These are phyloP conservation scores for Heterobasidion annosum DNA, from an alignment of 1,284 basidiomycete genomes.

Conservation along the genomic window DNA sequence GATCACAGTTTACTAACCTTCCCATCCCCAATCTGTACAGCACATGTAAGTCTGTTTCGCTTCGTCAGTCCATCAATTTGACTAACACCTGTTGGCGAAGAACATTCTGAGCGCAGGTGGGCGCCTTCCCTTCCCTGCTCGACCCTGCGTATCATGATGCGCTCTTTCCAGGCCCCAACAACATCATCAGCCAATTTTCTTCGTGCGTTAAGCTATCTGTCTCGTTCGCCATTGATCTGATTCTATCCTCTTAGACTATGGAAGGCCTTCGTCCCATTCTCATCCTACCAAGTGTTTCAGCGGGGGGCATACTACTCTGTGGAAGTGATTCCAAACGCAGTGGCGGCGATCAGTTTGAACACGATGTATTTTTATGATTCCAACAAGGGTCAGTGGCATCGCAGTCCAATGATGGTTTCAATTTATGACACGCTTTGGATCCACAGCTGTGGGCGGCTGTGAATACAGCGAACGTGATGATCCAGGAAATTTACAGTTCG, in stretches of 20 bases:
- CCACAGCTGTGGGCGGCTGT: slow-evolving; percentile 58
- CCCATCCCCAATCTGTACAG: slow-evolving; percentile 22
- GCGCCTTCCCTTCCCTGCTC: slow-evolving; percentile 4
- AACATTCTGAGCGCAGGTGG: slow-evolving; percentile 61
- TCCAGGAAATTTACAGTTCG: slow-evolving; percentile 78
- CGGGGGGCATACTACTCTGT: slow-evolving; percentile 79
- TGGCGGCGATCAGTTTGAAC: slow-evolving; percentile 84
- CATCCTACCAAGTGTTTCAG: slow-evolving; percentile 73
- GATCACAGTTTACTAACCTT: slow-evolving; percentile 3
- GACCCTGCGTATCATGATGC: not conserved
- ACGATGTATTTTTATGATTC: slow-evolving; percentile 91
- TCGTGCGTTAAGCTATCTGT: slow-evolving; percentile 36
- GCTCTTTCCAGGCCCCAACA: slow-evolving; percentile 56
- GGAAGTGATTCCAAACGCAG: slow-evolving; percentile 70
- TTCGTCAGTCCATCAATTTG: not conserved
- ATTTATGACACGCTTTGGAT: not conserved
- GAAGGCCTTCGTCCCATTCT: slow-evolving; percentile 78
- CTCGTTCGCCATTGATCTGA: not conserved
- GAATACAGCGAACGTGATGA: slow-evolving; percentile 49
- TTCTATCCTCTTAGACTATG: slow-evolving; percentile 53
- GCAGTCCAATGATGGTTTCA: slow-evolving; percentile 5
- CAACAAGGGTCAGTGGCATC: slow-evolving; percentile 62
- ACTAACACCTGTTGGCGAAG: slow-evolving; percentile 21
- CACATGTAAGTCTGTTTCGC: slow-evolving; percentile 42
- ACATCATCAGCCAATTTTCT: slow-evolving; percentile 68